phyloP scores from a whole-genome alignment of 768 basidiomycete genomes.

The Mycena belliarum region DNA sequence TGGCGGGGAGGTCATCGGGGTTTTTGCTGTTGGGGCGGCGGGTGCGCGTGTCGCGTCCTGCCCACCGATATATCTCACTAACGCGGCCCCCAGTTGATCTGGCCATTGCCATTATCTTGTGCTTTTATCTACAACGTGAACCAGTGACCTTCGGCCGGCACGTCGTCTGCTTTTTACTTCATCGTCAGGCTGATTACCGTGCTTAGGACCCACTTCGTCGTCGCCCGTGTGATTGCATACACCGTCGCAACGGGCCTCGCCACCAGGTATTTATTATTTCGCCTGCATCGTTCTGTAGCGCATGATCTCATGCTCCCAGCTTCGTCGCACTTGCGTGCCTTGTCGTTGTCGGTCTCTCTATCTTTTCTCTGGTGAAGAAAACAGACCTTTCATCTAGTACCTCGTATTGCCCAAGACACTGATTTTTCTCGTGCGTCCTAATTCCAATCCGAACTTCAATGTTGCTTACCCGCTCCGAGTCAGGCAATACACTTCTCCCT shows the following conservation, averaged over 20 bases:
- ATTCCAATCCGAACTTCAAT: no score
- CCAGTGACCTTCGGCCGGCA: not conserved
- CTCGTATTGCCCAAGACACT: no score
- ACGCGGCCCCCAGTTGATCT: not conserved
- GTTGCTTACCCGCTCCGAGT: no score
- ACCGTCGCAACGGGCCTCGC: not conserved
- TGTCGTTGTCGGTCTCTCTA: not conserved
- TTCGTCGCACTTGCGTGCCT: not conserved
- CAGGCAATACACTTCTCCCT: no score
- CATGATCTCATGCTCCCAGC: not conserved
- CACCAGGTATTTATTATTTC: not conserved
- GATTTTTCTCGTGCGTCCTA: no score
- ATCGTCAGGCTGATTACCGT: not conserved
- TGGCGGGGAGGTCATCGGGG: not conserved
- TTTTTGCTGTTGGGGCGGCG: not conserved
- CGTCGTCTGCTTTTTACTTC: not conserved
- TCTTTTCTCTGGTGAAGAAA: no score
- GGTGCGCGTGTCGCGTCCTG: not conserved
- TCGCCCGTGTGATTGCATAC: not conserved
- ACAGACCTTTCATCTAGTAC: no score
- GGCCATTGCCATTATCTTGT: not conserved
- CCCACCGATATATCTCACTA: not conserved
- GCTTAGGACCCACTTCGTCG: not conserved
- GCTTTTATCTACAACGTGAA: not conserved
- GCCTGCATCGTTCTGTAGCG: not conserved